Conservation (phyloP, 108 stramenopile species). For the Nitzschia inconspicua region DNA sequence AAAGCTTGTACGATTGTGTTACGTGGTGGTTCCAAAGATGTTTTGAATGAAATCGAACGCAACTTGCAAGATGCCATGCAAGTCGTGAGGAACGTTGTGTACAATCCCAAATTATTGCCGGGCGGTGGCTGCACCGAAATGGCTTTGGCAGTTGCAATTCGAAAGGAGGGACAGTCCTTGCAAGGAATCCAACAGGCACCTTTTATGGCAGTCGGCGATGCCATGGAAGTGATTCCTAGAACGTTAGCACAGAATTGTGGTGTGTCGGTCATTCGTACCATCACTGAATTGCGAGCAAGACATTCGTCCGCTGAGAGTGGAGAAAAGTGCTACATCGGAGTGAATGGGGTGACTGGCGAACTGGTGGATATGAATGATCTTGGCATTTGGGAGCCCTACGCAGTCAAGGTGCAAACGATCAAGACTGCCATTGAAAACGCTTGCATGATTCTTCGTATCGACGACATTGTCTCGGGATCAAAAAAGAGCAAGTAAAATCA, state of each 20-base stretch:
- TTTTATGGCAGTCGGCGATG: slow-evolving; percentile 94
- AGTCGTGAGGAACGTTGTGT: slow-evolving; percentile 98
- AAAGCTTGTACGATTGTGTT: slow-evolving; percentile 99
- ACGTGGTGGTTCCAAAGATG: slow-evolving; percentile 98
- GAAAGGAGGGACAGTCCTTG: slow-evolving; percentile 67
- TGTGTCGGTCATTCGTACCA: slow-evolving; percentile 95
- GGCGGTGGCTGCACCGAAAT: slow-evolving; percentile 99
- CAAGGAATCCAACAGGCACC: slow-evolving; percentile 93
- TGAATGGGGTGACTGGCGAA: slow-evolving; percentile 96
- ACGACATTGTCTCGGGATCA: slow-evolving; percentile 98
- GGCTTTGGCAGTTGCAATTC: slow-evolving; percentile 93
- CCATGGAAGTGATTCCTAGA: slow-evolving; percentile 99
- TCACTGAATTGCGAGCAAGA: slow-evolving; percentile 95
- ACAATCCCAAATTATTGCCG: slow-evolving; percentile 94
- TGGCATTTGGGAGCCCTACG: slow-evolving; percentile 98
- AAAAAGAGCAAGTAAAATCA: too few relatives aligned
- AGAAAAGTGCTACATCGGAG: slow-evolving; percentile 82
- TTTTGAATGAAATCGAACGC: slow-evolving; percentile 99
- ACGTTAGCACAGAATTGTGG: slow-evolving; percentile 99
- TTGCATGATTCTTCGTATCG: slow-evolving; percentile 96
- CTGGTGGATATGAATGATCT: slow-evolving; percentile 94
- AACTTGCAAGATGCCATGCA: slow-evolving; percentile 99
- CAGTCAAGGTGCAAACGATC: slow-evolving; percentile 99
- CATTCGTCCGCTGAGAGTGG: slow-evolving; percentile 84
- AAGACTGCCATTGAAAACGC: slow-evolving; percentile 99